Evolutionary conservation across 2,329 filamentous ascomycete species (phyloP).

Genomic region (Fusarium sp.): DNA sequence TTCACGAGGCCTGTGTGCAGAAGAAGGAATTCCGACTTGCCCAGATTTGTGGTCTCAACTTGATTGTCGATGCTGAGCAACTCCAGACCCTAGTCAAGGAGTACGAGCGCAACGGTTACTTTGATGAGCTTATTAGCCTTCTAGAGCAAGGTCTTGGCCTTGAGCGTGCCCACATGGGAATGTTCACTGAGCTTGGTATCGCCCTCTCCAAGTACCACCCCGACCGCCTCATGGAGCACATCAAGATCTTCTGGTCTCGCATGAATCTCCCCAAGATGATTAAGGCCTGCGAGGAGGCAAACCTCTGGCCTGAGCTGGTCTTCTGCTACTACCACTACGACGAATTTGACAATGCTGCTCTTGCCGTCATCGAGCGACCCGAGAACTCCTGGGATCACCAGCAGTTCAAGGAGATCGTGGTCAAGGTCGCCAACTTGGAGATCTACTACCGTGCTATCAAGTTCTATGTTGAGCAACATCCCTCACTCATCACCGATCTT

Average conservation of each 20-base stretch:
- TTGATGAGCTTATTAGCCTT: slow-evolving; percentile 94
- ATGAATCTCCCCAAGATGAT: slow-evolving; percentile 99
- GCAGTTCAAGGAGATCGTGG: slow-evolving; percentile 98
- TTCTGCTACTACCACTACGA: slow-evolving; percentile 99
- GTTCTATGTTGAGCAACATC: slow-evolving; percentile 98
- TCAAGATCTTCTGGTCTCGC: slow-evolving; percentile 97
- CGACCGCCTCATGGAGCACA: slow-evolving; percentile 96
- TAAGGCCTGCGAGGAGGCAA: slow-evolving; percentile 89
- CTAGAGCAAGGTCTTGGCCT: slow-evolving; percentile 95
- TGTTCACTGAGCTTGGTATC: slow-evolving; percentile 95
- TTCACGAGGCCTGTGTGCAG: slow-evolving; percentile 92
- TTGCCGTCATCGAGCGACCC: slow-evolving; percentile 97
- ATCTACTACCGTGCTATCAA: slow-evolving; percentile 98
- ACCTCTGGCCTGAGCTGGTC: slow-evolving; percentile 96
- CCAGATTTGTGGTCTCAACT: slow-evolving; percentile 97
- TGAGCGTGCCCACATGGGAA: slow-evolving; percentile 93
- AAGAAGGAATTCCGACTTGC: slow-evolving; percentile 99
- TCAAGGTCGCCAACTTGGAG: slow-evolving; percentile 98
- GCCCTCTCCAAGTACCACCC: slow-evolving; percentile 95
- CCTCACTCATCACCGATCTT: slow-evolving; percentile 93
- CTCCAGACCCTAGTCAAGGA: slow-evolving; percentile 92
- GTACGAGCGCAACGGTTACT: slow-evolving; percentile 97
- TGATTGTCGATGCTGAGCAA: slow-evolving; percentile 98
- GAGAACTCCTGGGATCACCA: slow-evolving; percentile 99
- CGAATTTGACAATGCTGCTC: slow-evolving; percentile 95